phyloP scores from a whole-genome alignment of 1,139 yeast species.

The Hyphopichia fennica region DNA sequence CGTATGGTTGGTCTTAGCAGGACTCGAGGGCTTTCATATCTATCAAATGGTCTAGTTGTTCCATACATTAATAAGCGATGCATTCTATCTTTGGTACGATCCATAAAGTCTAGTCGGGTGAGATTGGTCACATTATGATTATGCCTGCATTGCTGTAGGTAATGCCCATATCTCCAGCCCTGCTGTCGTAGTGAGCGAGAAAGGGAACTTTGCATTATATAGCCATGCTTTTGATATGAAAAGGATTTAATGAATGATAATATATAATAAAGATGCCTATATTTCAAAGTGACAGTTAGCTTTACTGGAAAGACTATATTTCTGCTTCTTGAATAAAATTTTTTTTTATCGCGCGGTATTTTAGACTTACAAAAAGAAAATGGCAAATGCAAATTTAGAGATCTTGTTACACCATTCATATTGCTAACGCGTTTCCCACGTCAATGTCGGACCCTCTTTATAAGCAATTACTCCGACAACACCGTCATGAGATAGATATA shows the following conservation, averaged over 20 bases:
- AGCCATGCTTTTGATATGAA: neutral
- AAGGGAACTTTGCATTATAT: neutral
- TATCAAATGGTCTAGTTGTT: neutral
- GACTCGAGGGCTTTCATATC: neutral
- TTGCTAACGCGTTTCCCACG: neutral
- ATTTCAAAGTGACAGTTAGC: too few relatives aligned
- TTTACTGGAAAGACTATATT: too few relatives aligned
- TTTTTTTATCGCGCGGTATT: neutral
- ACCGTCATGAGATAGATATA: neutral
- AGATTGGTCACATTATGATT: neutral
- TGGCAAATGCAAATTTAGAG: neutral
- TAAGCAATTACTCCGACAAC: slow-evolving; percentile 4
- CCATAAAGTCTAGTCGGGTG: neutral
- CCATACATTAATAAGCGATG: slow-evolving; percentile 1
- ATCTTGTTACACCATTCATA: neutral
- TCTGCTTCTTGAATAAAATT: neutral
- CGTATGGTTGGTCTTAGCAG: slow-evolving; percentile 1
- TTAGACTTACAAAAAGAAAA: neutral
- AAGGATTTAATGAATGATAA: neutral
- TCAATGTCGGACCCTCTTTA: slow-evolving; percentile 9
- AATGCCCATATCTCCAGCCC: slow-evolving; percentile 1
- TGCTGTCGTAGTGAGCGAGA: slow-evolving; percentile 1
- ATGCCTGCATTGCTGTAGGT: neutral
- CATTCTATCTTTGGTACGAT: slow-evolving; percentile 2
- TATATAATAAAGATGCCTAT: neutral